Evolutionary conservation across 176 grass and related monocot species (phyloP), one percentile per base, ranked within the genome.

Genomic region (Juncus effusus): DNA sequence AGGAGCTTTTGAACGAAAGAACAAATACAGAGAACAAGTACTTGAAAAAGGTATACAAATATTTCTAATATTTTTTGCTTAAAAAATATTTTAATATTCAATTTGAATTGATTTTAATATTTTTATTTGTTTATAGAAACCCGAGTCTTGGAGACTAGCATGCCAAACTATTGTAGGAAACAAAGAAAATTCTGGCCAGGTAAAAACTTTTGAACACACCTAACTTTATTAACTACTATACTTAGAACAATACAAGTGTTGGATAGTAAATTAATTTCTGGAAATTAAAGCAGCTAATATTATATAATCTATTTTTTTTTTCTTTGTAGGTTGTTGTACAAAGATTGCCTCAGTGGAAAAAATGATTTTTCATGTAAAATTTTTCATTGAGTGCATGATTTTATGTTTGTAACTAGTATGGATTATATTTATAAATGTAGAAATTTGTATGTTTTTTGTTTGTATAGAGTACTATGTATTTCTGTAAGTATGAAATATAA

Each of bases 161-260:
- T 97, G 93, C 65, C 93, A 97, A 84, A 97, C 82, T 35, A 97
- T 97, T 78, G 85, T 97, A 13, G 88, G 93, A 40, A 86, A 89
- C 53, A 92, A 92, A 80, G 93, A 97, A 62, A 97, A 92, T 54
- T 85, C 80, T 63, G 93, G 93, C 85, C 92, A 97, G 88, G 85
- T 82, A 83, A 62, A 53, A 19, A 61, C 42, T 16, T 37, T 9
- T 28, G 49, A 51, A 47, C 45, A 49, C 10, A 44, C 62, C 41
- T 10, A 63, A 63, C 41, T 63, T 38, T 8, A 4, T 35, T 42
- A 40, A 63, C 16, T 41, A n/a, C 13, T 45, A 60, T 14, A 41
- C 3, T n/a, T 38, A 13, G 9, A 53, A 3, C 16, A 51, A 50
- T 28, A 28, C 19, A 38, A n/a, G 7, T 15, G n/a, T 60, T 64